Conservation (phyloP, 768 basidiomycete species). For the Termitomyces eurrhizus region DNA sequence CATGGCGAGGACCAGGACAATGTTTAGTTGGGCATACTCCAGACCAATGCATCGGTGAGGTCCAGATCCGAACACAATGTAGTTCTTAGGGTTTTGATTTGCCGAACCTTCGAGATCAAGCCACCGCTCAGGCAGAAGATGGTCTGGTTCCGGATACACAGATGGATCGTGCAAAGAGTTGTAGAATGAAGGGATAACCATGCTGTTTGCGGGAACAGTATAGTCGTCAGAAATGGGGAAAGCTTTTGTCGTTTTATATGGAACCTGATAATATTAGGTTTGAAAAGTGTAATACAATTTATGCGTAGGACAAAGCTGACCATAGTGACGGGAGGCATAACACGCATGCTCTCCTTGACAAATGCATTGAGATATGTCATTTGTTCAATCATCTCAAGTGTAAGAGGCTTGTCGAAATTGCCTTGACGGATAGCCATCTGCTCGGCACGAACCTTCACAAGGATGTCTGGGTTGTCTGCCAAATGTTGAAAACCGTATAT, state of each 20-base stretch:
- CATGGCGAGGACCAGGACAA: constrained; percentile 79
- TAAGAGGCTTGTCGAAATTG: constrained; percentile 71
- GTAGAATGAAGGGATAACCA: constrained; percentile 94
- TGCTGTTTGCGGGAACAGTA: constrained; percentile 85
- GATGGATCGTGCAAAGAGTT: constrained; percentile 88
- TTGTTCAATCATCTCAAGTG: constrained; percentile 84
- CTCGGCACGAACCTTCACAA: constrained; percentile 88
- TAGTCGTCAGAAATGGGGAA: constrained; percentile 94
- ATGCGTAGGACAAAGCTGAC: constrained; percentile 35
- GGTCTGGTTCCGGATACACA: constrained; percentile 84
- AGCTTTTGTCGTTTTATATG: constrained; percentile 84
- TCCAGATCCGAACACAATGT: constrained; percentile 91
- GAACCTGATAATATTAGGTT: constrained; percentile 54
- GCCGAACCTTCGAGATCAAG: constrained; percentile 77
- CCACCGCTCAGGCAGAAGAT: constrained; percentile 89
- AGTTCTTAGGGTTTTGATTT: constrained; percentile 87
- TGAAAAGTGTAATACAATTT: background rate
- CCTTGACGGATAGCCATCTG: constrained; percentile 80
- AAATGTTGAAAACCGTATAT: constrained; percentile 97
- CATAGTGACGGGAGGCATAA: constrained; percentile 96
- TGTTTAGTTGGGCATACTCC: constrained; percentile 92
- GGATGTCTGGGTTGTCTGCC: constrained; percentile 85
- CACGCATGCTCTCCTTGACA: constrained; percentile 89
- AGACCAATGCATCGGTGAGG: constrained; percentile 91
- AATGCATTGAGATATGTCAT: constrained; percentile 93